These are phyloP conservation scores for Fagopyrum tataricum DNA, from an alignment of 148 eudicot genomes.

Conservation along the genomic window DNA sequence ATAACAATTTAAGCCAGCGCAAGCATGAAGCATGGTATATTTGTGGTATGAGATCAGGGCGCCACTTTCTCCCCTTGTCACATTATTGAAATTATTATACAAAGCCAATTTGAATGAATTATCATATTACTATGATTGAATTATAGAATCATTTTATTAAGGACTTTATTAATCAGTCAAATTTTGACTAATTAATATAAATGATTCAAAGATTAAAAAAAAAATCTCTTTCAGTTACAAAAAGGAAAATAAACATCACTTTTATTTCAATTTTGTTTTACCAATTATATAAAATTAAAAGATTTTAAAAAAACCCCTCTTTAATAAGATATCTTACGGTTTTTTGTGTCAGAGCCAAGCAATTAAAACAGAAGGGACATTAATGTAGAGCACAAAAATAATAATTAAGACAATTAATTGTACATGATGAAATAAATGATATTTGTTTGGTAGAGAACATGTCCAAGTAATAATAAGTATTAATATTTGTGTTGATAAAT, in stretches of 20 bases:
- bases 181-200: too few relatives aligned
- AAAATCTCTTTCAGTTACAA: not conserved
- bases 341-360: not conserved
- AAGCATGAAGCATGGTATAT: not conserved
- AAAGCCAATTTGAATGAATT: not conserved
- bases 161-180: too few relatives aligned
- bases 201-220: too few relatives aligned
- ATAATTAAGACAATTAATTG: too few relatives aligned
- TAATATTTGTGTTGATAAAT: too few relatives aligned
- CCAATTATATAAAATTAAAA: too few relatives aligned
- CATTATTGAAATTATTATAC: not conserved
- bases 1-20: not conserved
- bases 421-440: not conserved
- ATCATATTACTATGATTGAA: too few relatives aligned
- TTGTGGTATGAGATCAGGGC: not conserved
- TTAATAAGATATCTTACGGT: not conserved
- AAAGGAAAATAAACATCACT: not conserved
- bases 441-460: not conserved
- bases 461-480: not conserved
- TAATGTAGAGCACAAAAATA: not conserved
- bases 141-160: too few relatives aligned
- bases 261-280: not conserved
- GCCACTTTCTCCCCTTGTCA: not conserved
- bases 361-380: not conserved
- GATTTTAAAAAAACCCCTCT: not conserved